These are phyloP conservation scores for Claviceps monticola DNA, from an alignment of 2,329 filamentous ascomycete genomes.

Conservation along the genomic window DNA sequence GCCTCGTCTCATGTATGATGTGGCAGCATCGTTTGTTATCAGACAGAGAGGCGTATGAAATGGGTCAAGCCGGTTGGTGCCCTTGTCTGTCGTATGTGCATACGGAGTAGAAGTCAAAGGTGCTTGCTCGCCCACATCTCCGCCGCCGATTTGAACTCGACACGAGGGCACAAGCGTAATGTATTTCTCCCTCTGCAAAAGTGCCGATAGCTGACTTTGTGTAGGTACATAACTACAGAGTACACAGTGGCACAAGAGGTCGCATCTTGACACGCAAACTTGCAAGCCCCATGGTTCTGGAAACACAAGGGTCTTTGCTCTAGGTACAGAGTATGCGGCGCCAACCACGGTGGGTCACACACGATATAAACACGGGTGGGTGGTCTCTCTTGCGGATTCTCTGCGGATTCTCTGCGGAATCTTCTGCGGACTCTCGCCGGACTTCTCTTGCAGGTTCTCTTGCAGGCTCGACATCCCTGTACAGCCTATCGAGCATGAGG, in stretches of 20 bases:
- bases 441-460: not conserved
- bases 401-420: too few species aligned
- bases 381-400: not conserved
- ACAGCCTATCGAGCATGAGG: not conserved
- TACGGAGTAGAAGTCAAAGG: not conserved
- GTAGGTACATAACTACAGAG: too few species aligned
- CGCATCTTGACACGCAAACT: slow-evolving; percentile 2
- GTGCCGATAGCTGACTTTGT: not conserved
- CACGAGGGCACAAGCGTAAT: not conserved
- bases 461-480: not conserved
- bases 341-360: not conserved
- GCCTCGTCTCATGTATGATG: not conserved
- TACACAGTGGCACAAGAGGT: slow-evolving; percentile 1
- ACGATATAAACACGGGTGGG: not conserved
- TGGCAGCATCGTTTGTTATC: not conserved
- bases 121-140: not conserved
- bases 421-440: too few species aligned
- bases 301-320: not conserved
- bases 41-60: not conserved
- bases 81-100: not conserved
- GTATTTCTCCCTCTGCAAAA: not conserved
- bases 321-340: not conserved
- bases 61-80: not conserved
- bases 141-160: not conserved
- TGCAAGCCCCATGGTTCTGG: not conserved